Percentiles rank a stretch among this genome's conserved stretches.
These are phyloP conservation scores for Priceomyces castillae DNA, from an alignment of 805 yeast genomes.

Conservation along the genomic window DNA sequence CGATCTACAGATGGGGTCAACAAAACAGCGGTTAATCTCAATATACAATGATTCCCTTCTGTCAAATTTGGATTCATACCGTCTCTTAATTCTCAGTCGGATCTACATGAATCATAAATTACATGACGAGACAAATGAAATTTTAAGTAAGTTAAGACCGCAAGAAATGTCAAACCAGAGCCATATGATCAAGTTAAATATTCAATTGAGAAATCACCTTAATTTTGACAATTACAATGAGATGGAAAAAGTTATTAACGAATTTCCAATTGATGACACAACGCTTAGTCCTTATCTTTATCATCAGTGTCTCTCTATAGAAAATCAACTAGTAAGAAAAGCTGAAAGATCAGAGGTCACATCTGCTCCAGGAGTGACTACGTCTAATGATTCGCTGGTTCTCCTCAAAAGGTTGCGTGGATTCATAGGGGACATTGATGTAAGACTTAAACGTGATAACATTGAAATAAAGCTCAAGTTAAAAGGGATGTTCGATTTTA, in stretches of 20 bases:
- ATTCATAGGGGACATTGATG: slow-evolving; percentile 34
- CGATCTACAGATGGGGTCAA: slow-evolving; percentile 16
- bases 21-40: slow-evolving; percentile 13
- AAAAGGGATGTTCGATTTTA: slow-evolving; percentile 20
- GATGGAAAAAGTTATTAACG: slow-evolving; percentile 18
- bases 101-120: slow-evolving; percentile 29
- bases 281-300: slow-evolving; percentile 32
- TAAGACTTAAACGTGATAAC: slow-evolving; percentile 32
- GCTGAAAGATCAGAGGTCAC: slow-evolving; percentile 1
- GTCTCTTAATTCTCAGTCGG: slow-evolving; percentile 27
- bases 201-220: slow-evolving; percentile 23
- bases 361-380: not conserved
- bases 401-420: slow-evolving; percentile 20
- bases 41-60: slow-evolving; percentile 13
- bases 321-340: slow-evolving; percentile 19
- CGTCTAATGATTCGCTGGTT: not conserved
- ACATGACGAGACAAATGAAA: slow-evolving; percentile 18
- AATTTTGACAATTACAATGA: slow-evolving; percentile 16
- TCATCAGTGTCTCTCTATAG: slow-evolving; percentile 31
- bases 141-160: slow-evolving; percentile 21
- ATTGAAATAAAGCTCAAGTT: slow-evolving; percentile 21
- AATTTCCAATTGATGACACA: slow-evolving; percentile 31
- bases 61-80: slow-evolving; percentile 20
- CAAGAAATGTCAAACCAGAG: slow-evolving; percentile 27
- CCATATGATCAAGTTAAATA: slow-evolving; percentile 24